Conservation (phyloP, 1,139 yeast species). For the Saccharomyces hybrid region DNA sequence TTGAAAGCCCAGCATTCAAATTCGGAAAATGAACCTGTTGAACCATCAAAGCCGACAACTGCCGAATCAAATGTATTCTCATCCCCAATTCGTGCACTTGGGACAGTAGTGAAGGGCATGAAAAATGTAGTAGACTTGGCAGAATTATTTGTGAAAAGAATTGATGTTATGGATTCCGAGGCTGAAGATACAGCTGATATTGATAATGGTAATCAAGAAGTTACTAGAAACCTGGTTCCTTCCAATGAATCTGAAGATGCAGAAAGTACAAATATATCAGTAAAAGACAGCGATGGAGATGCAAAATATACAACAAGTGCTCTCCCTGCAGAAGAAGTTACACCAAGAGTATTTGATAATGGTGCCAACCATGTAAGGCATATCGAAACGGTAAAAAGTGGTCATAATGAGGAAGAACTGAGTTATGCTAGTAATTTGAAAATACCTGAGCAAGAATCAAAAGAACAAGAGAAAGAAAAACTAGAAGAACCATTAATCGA, state of each 20-base stretch:
- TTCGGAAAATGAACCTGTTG: neutral
- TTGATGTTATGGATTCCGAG: constrained; percentile 11
- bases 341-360: neutral
- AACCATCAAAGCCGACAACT: neutral
- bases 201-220: neutral
- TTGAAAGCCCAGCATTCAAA: neutral
- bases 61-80: constrained; percentile 4
- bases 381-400: neutral
- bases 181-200: constrained; percentile 1
- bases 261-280: neutral
- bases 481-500: constrained; percentile 38
- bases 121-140: constrained; percentile 13
- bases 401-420: neutral
- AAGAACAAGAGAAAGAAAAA: constrained; percentile 30
- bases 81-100: constrained; percentile 15
- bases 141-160: constrained; percentile 11
- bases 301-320: neutral
- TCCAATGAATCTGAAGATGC: neutral
- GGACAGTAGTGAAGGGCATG: constrained; percentile 9
- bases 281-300: neutral
- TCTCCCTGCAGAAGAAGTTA: neutral
- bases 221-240: neutral
- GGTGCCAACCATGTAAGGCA: neutral
- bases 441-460: neutral
- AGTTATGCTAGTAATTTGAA: neutral